A percentile compares a stretch with the other conserved stretches of the same genome.
These are phyloP conservation scores for Hyaloraphidium curvatum DNA, from an alignment of 192 early-diverging fungal genomes.

Conservation along the genomic window DNA sequence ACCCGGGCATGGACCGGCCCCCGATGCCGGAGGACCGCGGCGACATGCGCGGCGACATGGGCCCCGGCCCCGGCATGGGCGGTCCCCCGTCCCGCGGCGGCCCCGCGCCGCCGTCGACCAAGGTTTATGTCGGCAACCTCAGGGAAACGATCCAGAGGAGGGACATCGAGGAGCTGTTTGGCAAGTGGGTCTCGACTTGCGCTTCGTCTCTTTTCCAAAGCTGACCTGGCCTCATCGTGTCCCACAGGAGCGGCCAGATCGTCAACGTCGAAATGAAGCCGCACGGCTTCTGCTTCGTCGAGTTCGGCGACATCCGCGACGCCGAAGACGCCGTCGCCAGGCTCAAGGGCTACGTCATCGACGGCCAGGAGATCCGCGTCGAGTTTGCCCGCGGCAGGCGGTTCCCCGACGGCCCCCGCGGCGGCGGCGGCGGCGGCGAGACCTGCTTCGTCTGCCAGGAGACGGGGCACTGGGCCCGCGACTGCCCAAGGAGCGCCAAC, in stretches of 20 bases:
- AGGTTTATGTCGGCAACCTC: no score
- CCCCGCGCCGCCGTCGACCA: no score
- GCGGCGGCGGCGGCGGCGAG: slow-evolving; percentile 27
- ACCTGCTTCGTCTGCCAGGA: slow-evolving; percentile 31
- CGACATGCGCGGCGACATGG: no score
- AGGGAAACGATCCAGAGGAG: no score
- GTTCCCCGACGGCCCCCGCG: no score
- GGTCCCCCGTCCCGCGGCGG: no score
- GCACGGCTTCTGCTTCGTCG: slow-evolving; percentile 31
- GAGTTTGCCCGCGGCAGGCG: slow-evolving; percentile 21
- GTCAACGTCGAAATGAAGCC: slow-evolving; percentile 28
- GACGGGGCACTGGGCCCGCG: slow-evolving; percentile 31
- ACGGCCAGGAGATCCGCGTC: slow-evolving; percentile 26
- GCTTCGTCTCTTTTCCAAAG: background rate
- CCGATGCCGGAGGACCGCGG: no score
- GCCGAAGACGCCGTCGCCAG: slow-evolving; percentile 28
- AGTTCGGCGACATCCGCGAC: slow-evolving; percentile 28
- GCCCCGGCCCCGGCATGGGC: no score
- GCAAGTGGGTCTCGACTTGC: background rate
- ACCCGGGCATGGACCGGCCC: no score
- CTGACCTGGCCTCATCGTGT: no score
- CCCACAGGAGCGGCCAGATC: slow-evolving; percentile 27
- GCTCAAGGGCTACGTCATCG: slow-evolving; percentile 28
- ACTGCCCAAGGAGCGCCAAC: slow-evolving; percentile 28
- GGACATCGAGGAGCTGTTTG: slow-evolving; percentile 30